phyloP scores from a whole-genome alignment of 2,329 filamentous ascomycete species.

The Colletotrichum shisoi region DNA sequence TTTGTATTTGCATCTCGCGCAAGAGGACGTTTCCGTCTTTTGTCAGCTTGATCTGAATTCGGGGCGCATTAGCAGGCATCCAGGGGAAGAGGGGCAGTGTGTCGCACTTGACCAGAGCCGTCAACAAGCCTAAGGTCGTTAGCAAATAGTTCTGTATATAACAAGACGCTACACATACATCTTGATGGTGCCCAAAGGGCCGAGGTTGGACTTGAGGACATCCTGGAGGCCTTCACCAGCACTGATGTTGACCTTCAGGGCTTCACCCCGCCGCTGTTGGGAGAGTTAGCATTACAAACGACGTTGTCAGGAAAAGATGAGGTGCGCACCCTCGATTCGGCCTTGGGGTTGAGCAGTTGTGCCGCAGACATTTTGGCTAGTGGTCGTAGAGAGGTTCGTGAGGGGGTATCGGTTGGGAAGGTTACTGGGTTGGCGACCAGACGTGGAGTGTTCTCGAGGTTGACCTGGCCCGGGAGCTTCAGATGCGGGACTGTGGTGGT shows the following conservation, averaged over 20 bases:
- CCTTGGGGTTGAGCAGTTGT: constrained; percentile 98
- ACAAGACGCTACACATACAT: constrained; percentile 66
- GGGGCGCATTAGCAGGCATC: constrained; percentile 31
- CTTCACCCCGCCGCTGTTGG: constrained; percentile 88
- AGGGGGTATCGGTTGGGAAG: constrained; percentile 36
- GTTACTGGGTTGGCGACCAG: constrained; percentile 37
- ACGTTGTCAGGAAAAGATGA: constrained; percentile 36
- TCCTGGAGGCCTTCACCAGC: constrained; percentile 91
- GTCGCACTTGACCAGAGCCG: constrained; percentile 70
- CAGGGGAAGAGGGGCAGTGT: constrained; percentile 34
- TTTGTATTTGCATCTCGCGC: constrained; percentile 91
- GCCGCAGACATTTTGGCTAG: constrained; percentile 82
- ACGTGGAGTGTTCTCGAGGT: constrained; percentile 39
- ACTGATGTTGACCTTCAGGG: constrained; percentile 94
- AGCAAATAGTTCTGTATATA: constrained; percentile 40
- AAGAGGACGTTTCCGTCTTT: constrained; percentile 94
- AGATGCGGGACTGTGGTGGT: constrained; percentile 39
- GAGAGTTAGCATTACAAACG: constrained; percentile 54
- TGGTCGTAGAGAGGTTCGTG: constrained; percentile 36
- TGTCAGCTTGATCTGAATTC: constrained; percentile 87
- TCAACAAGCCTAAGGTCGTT: constrained; percentile 67
- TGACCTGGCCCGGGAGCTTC: constrained; percentile 36
- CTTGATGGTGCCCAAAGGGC: constrained; percentile 92
- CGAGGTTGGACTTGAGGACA: constrained; percentile 96
- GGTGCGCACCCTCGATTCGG: constrained; percentile 86